Percentiles rank a stretch among this genome's conserved stretches.
These are phyloP conservation scores for Halophytophthora polymorphica DNA, from an alignment of 352 stramenopile genomes.

Conservation along the genomic window DNA sequence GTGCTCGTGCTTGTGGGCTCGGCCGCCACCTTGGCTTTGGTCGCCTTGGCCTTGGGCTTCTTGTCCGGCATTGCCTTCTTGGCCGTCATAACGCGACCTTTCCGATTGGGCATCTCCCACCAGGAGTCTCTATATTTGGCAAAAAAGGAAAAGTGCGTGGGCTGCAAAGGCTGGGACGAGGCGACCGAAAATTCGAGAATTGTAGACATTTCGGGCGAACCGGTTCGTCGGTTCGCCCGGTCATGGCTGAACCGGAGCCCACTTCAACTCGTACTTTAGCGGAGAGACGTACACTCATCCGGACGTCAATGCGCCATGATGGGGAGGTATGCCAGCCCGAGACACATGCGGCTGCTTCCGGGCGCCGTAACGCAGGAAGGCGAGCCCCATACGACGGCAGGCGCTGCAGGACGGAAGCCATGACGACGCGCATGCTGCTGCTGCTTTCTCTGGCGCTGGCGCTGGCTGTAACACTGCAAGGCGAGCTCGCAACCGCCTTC, in stretches of 20 bases:
- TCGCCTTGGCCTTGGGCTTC: background rate
- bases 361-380: no score
- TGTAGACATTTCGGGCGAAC: background rate
- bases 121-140: background rate
- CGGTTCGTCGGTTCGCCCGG: background rate
- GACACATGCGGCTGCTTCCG: no score
- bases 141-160: background rate
- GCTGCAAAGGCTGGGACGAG: background rate
- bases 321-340: no score
- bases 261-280: background rate
- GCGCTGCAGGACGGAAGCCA: background rate
- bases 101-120: background rate
- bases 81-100: background rate
- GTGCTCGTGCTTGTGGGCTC: background rate
- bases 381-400: background rate
- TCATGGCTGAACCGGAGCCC: background rate
- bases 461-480: background rate
- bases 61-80: background rate
- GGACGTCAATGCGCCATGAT: no score
- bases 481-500: background rate
- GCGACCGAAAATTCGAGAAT: background rate
- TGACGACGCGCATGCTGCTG: constrained; percentile 2
- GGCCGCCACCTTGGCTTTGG: background rate
- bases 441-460: constrained; percentile 2
- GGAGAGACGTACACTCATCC: background rate